Percentiles rank a stretch among this genome's conserved stretches.
These are phyloP conservation scores for Inonotus obliquus DNA, from an alignment of 1,284 basidiomycete species.

Conservation along the genomic window DNA sequence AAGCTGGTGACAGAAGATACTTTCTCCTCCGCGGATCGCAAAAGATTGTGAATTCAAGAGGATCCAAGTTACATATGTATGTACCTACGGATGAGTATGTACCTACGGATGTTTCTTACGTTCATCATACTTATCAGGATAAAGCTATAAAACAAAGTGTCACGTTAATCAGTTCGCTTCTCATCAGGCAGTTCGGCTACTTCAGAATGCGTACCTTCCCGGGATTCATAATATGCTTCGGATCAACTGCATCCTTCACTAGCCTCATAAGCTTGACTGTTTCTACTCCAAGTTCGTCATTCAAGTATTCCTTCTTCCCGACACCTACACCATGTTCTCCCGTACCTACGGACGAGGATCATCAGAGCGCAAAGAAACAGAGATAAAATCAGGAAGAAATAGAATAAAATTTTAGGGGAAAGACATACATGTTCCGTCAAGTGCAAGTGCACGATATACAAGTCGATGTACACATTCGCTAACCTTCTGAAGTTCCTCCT, in stretches of 20 bases:
- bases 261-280: conserved; percentile 44
- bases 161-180: background rate
- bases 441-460: conserved; percentile 29
- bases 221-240: conserved; percentile 39
- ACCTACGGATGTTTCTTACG: background rate
- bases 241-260: conserved; percentile 38
- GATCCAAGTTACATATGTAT: too few species aligned
- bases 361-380: background rate
- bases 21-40: too few species aligned
- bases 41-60: too few species aligned
- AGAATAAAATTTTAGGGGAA: background rate
- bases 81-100: too few species aligned
- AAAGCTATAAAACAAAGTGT: conserved; percentile 6
- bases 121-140: conserved; percentile 13
- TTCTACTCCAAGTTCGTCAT: conserved; percentile 37
- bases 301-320: conserved; percentile 39
- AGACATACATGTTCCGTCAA: conserved; percentile 31
- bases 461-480: conserved; percentile 30
- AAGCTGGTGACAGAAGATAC: too few species aligned
- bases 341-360: conserved; percentile 12
- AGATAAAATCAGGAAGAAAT: background rate
- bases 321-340: conserved; percentile 43
- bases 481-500: conserved; percentile 29
- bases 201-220: conserved; percentile 27
- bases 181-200: too few species aligned